These are phyloP conservation scores for Pezicula radicicola DNA, from an alignment of 2,329 filamentous ascomycete species.

Conservation along the genomic window DNA sequence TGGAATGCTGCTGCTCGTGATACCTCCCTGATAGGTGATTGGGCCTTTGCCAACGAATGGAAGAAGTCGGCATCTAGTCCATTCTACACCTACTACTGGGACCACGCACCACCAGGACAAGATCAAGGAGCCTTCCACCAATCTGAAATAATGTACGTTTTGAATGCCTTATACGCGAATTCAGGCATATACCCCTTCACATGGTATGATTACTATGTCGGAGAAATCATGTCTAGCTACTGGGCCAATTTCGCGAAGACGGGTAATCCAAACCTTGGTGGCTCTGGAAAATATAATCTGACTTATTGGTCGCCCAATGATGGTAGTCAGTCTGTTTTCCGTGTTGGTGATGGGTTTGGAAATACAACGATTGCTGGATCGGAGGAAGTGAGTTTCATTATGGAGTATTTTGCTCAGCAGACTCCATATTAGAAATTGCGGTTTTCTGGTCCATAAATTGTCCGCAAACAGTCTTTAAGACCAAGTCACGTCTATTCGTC, in stretches of 20 bases:
- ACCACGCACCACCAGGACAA: background rate
- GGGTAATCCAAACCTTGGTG: background rate
- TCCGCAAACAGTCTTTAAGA: no score
- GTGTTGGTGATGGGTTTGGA: background rate
- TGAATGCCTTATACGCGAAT: background rate
- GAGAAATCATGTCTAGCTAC: background rate
- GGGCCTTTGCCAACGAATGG: background rate
- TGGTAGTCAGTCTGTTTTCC: background rate
- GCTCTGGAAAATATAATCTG: background rate
- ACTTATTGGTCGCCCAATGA: background rate
- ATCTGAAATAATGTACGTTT: background rate
- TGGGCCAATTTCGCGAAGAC: constrained; percentile 1
- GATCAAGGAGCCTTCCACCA: background rate
- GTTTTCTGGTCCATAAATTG: no score
- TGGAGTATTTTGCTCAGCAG: background rate
- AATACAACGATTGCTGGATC: background rate
- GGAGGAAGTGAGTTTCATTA: background rate
- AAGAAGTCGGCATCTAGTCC: background rate
- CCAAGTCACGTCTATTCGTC: no score
- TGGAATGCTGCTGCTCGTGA: background rate
- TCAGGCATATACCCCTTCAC: background rate
- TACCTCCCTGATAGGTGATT: background rate
- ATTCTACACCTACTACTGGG: background rate
- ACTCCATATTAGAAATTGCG: background rate
- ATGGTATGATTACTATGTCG: background rate